phyloP scores from a whole-genome alignment of 2,329 filamentous ascomycete genomes.

The Colletotrichum sp. region DNA sequence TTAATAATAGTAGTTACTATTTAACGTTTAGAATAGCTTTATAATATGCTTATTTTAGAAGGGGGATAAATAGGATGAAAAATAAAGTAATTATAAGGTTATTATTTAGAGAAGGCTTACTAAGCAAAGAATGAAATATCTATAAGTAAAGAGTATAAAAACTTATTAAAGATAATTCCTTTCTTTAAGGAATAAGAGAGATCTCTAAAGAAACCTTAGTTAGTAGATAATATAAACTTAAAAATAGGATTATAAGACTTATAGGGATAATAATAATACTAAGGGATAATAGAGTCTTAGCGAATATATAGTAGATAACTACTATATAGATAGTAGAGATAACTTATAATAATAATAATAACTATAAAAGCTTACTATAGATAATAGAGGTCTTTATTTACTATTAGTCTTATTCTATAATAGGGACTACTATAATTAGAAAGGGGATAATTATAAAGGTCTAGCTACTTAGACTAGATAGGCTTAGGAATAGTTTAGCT shows the following conservation, averaged over 20 bases:
- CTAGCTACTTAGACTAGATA: background rate
- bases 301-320: background rate
- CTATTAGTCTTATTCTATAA: background rate
- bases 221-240: background rate
- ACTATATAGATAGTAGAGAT: background rate
- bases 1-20: background rate
- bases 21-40: background rate
- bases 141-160: background rate
- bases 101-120: background rate
- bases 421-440: background rate
- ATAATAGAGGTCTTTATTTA: background rate
- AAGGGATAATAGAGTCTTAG: background rate
- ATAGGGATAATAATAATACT: background rate
- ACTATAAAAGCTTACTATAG: background rate
- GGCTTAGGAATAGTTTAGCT: background rate
- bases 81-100: background rate
- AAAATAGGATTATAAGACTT: background rate
- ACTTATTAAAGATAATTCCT: background rate
- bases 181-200: background rate
- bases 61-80: background rate
- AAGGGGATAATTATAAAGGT: background rate
- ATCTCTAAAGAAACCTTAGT: fast-evolving
- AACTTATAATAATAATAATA: background rate
- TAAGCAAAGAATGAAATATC: background rate
- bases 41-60: background rate